Evolutionary conservation across 192 early-diverging fungal species (phyloP), one percentile per base, ranked within the genome.

Genomic region (Rhizoclosmatium sp.): DNA sequence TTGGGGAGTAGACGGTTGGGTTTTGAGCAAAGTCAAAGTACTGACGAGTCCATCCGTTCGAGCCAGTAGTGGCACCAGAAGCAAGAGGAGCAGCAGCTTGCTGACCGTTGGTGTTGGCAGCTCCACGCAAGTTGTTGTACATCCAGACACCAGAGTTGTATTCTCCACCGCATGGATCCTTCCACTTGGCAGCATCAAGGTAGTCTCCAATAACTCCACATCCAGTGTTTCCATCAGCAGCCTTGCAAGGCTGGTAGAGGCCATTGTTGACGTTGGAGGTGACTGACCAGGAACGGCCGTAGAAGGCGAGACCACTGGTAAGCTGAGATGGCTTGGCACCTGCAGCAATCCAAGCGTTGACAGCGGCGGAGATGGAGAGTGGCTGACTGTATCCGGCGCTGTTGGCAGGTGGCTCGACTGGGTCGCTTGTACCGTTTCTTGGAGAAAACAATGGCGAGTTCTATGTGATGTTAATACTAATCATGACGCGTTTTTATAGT

Each of bases 1-100:
- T 76, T 9, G 88, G 81, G 66, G 89, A 89, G 59, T 87, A 89
- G 68, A 85, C 70, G 86, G 89, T 88, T 44, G 89, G 90, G 42
- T 89, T 88, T 42, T 86, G 71, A 16, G 87, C 76, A 46, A 61
- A 48, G 16, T 84, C 71, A 71, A 92, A 89, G 89, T 88, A 89
- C 59, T 85, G 68, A 0, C 86, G 78, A 4, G 81, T 69, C 91
- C 91, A 93, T 56, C 89, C 88, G 62, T 80, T 82, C 54, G 78
- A 82, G 58, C 84, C 86, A 19, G 85, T 71, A 4, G 82, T 81
- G n/a, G 84, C 39, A 1, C 82, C 59, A 44, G 82, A 82, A 9
- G 47, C 14, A 10, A 91, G 56, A 3, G 90, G 47, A 2, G 85
- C 90, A 80, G 87, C 85, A 31, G 84, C 85, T 59, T 90, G 86